Percentiles rank a stretch among this genome's conserved stretches.
Conservation (phyloP, 2,329 filamentous ascomycete genomes). For the Cordyceps militaris region DNA sequence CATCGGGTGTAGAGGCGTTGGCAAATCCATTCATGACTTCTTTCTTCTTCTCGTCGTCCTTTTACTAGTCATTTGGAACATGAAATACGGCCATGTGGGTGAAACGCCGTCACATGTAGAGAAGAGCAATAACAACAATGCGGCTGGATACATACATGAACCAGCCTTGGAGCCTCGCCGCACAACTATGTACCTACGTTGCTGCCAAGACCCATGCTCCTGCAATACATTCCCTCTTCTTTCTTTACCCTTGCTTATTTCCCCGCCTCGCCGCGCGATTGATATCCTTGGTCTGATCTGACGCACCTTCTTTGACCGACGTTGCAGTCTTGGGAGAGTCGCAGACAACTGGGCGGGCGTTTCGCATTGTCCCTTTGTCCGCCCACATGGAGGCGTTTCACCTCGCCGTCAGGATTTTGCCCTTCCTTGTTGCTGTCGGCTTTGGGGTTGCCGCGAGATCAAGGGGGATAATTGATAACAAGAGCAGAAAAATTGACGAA, state of each 20-base stretch:
- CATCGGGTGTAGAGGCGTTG: conserved; percentile 8
- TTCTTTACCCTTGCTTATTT: not conserved
- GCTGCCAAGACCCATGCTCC: not conserved
- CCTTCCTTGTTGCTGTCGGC: not conserved
- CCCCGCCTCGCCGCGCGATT: not conserved
- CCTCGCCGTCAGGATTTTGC: not conserved
- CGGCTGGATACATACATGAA: not conserved
- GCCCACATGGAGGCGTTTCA: conserved; percentile 11
- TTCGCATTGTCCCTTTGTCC: not conserved
- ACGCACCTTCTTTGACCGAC: too few species aligned
- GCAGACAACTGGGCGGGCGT: not conserved
- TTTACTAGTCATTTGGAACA: not conserved
- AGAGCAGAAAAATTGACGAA: not conserved
- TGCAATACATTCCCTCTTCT: not conserved
- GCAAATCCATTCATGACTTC: not conserved
- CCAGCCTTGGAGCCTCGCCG: not conserved
- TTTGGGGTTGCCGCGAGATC: not conserved
- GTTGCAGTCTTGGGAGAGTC: too few species aligned
- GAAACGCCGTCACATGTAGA: not conserved
- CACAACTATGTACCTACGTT: not conserved
- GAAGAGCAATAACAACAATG: conserved; percentile 8
- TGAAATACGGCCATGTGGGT: not conserved
- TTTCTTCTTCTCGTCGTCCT: not conserved
- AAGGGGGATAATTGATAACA: not conserved
- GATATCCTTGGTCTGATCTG: not conserved